Percentiles rank a stretch among this genome's conserved stretches.
phyloP scores from a whole-genome alignment of 176 grass and related monocot genomes.

The Avena eriantha region DNA sequence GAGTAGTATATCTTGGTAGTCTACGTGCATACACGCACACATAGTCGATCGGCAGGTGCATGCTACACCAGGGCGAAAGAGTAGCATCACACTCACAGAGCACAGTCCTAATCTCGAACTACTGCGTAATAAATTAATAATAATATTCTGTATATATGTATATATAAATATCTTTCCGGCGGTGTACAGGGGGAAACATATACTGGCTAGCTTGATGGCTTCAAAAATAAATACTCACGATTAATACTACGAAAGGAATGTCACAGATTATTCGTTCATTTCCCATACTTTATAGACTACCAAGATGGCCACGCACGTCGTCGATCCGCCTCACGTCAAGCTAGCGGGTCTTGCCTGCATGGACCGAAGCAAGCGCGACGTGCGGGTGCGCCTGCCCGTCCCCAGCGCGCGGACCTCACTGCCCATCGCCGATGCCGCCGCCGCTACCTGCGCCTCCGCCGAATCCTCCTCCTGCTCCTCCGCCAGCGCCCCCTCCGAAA shows the following conservation, averaged over 20 bases:
- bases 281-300: constrained; percentile 4
- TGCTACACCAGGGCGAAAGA: too few species aligned
- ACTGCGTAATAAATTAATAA: not conserved
- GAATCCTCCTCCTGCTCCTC: not conserved
- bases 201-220: not conserved
- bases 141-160: not conserved
- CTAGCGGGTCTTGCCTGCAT: not conserved
- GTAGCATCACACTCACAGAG: not conserved
- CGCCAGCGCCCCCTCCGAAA: constrained; percentile 5
- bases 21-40: too few species aligned
- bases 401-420: not conserved
- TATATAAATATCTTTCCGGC: not conserved
- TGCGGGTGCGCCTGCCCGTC: not conserved
- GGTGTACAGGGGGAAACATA: not conserved
- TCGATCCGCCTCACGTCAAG: not conserved
- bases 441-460: not conserved
- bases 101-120: not conserved
- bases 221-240: not conserved
- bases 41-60: too few species aligned
- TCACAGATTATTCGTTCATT: constrained; percentile 5
- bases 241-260: not conserved
- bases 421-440: constrained; percentile 14
- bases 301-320: not conserved
- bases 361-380: not conserved
- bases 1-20: too few species aligned